Conservation (phyloP, 2,329 filamentous ascomycete genomes). For the Teratosphaeria pseudoeucalypti region DNA sequence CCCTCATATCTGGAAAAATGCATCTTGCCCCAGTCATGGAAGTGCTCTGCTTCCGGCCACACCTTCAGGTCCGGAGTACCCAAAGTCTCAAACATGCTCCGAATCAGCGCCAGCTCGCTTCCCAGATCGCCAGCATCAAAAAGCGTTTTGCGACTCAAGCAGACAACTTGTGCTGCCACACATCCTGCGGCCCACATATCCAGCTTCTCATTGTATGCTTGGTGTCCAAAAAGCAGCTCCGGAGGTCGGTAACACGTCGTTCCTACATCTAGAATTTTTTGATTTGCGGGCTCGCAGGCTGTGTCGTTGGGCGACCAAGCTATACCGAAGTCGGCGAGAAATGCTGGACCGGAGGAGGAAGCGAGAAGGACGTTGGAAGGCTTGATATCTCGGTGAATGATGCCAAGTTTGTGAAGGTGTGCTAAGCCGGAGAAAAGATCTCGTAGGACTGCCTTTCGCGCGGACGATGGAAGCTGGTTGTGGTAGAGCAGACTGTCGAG, state of each 20-base stretch:
- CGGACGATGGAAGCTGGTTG: conserved; percentile 15
- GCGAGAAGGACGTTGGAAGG: conserved; percentile 61
- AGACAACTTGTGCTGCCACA: conserved; percentile 66
- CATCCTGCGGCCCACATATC: conserved; percentile 88
- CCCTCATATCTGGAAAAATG: conserved; percentile 66
- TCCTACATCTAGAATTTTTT: conserved; percentile 85
- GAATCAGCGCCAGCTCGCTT: conserved; percentile 80
- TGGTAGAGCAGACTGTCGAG: conserved; percentile 55
- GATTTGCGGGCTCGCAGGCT: conserved; percentile 50
- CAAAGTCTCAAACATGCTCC: conserved; percentile 84
- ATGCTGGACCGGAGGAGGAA: conserved; percentile 53
- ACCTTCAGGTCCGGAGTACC: conserved; percentile 70
- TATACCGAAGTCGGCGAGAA: conserved; percentile 85
- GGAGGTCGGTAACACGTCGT: conserved; percentile 86
- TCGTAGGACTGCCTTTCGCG: conserved; percentile 43
- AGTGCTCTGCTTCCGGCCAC: conserved; percentile 67
- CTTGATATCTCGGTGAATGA: conserved; percentile 91
- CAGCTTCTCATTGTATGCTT: conserved; percentile 57
- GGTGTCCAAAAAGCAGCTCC: conserved; percentile 79
- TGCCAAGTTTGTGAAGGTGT: conserved; percentile 60
- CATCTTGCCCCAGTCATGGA: conserved; percentile 81
- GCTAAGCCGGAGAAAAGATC: conserved; percentile 62
- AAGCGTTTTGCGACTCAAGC: conserved; percentile 47
- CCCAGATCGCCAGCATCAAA: conserved; percentile 87
- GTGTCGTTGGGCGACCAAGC: conserved; percentile 59